phyloP scores from a whole-genome alignment of 1,284 basidiomycete genomes.

The Fistulinella cinereoalba region DNA sequence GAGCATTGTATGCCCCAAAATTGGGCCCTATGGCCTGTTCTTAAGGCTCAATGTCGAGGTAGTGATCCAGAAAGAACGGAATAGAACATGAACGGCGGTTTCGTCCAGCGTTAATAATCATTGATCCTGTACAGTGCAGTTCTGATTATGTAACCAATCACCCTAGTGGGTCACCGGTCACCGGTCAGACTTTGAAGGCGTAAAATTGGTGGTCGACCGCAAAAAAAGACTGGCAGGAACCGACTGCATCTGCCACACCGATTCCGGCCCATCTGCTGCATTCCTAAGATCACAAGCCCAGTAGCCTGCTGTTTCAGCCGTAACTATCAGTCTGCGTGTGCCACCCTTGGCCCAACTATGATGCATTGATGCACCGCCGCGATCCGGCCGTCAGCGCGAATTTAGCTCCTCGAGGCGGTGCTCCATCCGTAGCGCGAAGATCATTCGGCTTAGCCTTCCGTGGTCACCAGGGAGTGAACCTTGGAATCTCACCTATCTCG shows the following conservation, averaged over 20 bases:
- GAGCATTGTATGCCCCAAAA: slow-evolving; percentile 23
- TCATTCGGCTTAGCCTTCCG: not conserved
- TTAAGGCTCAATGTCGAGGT: slow-evolving; percentile 31
- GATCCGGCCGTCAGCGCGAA: too few relatives aligned
- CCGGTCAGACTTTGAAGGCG: not conserved
- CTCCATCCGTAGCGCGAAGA: too few relatives aligned
- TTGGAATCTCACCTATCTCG: too few relatives aligned
- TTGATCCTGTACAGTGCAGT: slow-evolving; percentile 24
- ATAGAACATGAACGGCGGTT: slow-evolving; percentile 24
- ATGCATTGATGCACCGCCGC: not conserved
- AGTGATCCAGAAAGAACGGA: slow-evolving; percentile 18
- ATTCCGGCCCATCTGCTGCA: too few relatives aligned
- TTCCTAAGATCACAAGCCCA: too few relatives aligned
- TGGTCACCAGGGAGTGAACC: too few relatives aligned
- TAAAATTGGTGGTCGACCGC: not conserved
- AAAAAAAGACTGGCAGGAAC: not conserved
- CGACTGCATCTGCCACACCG: slow-evolving; percentile 1
- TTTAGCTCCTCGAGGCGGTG: too few relatives aligned
- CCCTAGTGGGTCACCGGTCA: too few relatives aligned
- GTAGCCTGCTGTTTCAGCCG: not conserved
- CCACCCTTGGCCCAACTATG: slow-evolving; percentile 19
- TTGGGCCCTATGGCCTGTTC: slow-evolving; percentile 24
- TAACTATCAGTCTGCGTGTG: not conserved
- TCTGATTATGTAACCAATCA: slow-evolving; percentile 20
- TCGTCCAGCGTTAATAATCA: slow-evolving; percentile 17